A percentile compares a stretch with the other conserved stretches of the same genome.
Conservation (phyloP, 192 early-diverging fungal species). For the Linnemannia schmuckeri region DNA sequence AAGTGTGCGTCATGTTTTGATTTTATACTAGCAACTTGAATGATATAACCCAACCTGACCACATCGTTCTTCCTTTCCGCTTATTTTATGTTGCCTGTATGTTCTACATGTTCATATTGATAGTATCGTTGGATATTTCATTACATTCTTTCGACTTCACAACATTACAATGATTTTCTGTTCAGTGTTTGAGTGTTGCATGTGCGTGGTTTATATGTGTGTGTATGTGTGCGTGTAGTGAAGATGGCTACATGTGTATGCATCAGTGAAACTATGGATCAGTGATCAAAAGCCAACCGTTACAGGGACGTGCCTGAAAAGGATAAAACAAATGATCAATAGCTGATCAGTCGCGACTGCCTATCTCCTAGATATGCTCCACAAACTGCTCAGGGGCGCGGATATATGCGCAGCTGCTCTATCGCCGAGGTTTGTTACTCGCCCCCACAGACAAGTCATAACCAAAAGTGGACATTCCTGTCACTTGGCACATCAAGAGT, state of each 20-base stretch:
- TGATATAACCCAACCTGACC: not conserved
- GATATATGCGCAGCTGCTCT: no score
- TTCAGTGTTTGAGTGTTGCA: constrained; percentile 11
- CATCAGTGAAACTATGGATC: no score
- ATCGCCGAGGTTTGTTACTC: no score
- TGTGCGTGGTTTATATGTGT: not conserved
- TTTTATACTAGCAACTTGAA: not conserved
- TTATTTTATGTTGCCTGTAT: not conserved
- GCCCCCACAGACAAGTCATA: no score
- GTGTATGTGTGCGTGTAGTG: not conserved
- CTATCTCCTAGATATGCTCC: no score
- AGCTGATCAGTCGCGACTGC: no score
- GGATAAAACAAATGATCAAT: no score
- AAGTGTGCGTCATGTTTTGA: not conserved
- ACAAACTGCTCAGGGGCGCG: no score
- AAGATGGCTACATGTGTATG: not conserved
- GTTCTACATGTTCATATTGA: not conserved
- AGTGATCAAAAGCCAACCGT: no score
- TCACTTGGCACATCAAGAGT: no score
- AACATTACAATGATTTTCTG: constrained; percentile 47
- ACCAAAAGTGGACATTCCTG: no score
- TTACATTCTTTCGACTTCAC: constrained; percentile 31
- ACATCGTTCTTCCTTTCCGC: not conserved
- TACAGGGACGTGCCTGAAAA: no score
- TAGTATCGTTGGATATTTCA: constrained; percentile 35